Evolutionary conservation across 2,329 filamentous ascomycete species (phyloP), one percentile per base, ranked within the genome.

Genomic region (Penicillium polonicum): DNA sequence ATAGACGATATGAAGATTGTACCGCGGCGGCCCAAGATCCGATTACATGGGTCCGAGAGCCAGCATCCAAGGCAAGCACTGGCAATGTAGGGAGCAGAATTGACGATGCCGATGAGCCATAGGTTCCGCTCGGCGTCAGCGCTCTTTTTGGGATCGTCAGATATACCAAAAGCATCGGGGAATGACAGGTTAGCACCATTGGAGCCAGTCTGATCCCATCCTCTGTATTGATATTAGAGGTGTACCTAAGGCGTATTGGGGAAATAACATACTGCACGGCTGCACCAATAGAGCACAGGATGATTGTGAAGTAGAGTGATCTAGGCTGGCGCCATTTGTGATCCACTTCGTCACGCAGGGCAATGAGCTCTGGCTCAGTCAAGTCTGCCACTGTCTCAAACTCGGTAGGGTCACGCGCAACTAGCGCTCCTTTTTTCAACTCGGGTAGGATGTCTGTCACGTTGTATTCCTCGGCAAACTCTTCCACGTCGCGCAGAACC

Each of bases 71-170:
- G 74, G 57, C 76, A 76, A 3, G 78, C 76, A 64, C 76, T 77
- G 19, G 80, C 81, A 50, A 86, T 76, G 53, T 86, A 83, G 0
- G 82, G 81, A 41, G 77, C 84, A 13, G 77, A 68, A 58, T 91
- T 91, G 60, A 91, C 77, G 2, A 89, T 73, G 44, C 88, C 88
- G n/a, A 89, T 78, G 35, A 89, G 76, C 78, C 83, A 85, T 19
- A 77, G 76, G 65, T 86, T 81, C 39, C 71, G 72, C 12, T 76
- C 74, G 4, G 55, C 55, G 1, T 57, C 29, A 42, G 70, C 70
- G 13, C 63, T 66, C 23, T 70, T 46, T 55, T 82, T 70, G 2
- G 72, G 69, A 27, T 52, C 50, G 5, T 56, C 53, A 2, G 53
- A 56, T 10, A 81, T 84, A 39, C 74, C 74, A 46, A 81, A 75